Evolutionary conservation across 768 basidiomycete species (phyloP), one percentile per base, ranked within the genome.

Genomic region (Ephemerocybe angulata): DNA sequence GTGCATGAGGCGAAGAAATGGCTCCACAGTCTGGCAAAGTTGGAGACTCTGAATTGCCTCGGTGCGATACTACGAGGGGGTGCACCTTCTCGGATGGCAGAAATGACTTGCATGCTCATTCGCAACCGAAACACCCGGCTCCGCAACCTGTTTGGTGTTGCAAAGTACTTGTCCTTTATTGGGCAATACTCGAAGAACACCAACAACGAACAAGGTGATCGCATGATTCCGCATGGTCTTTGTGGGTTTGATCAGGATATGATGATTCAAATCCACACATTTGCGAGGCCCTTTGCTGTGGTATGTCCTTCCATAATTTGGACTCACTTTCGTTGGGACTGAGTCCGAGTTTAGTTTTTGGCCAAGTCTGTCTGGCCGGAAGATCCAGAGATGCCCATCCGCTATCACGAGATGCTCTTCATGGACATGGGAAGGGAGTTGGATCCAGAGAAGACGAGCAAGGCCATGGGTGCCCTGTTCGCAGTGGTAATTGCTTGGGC

Each of bases 371-470:
- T 47, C 1, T 54, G 6, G 7, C 52, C 33, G 3, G 30, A 53
- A 6, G 3, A 19, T 4, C 41, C 43, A 33, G 29, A 44, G 4
- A 35, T 46, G 33, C 27, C 43, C 3, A 8, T 17, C 13, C 28
- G 11, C 31, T 54, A 54, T 22, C n/a, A 28, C 21, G 53, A 54
- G 30, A 46, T 37, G 43, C 53, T 54, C 2, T 54, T 54, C 33
- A 46, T 54, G 42, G 53, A 38, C 29, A 7, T 46, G 2, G 43
- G 42, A 1, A 21, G n/a, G 31, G 7, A 17, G 24, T 33, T 54
- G 6, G 21, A 21, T 7, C 1, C 53, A 8, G 21, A 17, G 8
- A 22, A 8, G 13, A 22, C 19, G 1, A 54, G 53, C 33, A 10
- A 33, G 4, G 3, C 4, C 1, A 33, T 54, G 42, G 53, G 43